These are phyloP conservation scores for Ogataea sp. DNA, from an alignment of 805 yeast genomes.

Conservation along the genomic window DNA sequence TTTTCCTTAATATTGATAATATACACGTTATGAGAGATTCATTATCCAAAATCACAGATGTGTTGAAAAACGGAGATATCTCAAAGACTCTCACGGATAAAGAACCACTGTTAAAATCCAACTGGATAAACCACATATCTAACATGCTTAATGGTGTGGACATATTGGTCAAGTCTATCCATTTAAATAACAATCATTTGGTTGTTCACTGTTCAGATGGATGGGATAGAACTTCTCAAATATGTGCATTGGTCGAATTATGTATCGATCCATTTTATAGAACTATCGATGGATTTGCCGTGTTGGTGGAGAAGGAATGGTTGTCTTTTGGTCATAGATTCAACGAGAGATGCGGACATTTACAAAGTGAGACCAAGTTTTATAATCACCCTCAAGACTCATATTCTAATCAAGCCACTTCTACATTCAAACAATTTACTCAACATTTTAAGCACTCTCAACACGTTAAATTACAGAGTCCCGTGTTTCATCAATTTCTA, in stretches of 20 bases:
- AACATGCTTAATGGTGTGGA: constrained; percentile 70
- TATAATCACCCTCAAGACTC: constrained; percentile 31
- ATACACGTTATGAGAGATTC: constrained; percentile 94
- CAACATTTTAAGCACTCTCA: constrained; percentile 41
- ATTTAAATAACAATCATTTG: constrained; percentile 74
- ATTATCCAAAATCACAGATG: constrained; percentile 50
- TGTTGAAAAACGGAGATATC: constrained; percentile 61
- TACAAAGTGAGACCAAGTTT: constrained; percentile 45
- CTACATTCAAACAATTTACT: constrained; percentile 35
- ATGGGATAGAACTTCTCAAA: constrained; percentile 95
- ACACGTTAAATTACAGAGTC: constrained; percentile 62
- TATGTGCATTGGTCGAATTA: constrained; percentile 73
- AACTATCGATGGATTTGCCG: constrained; percentile 80
- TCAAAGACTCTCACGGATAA: constrained; percentile 39
- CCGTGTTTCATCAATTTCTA: constrained; percentile 88
- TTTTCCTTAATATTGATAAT: constrained; percentile 87
- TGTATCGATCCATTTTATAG: constrained; percentile 88
- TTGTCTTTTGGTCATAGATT: constrained; percentile 89
- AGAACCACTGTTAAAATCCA: constrained; percentile 51
- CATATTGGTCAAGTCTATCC: constrained; percentile 71
- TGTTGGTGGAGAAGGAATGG: constrained; percentile 91
- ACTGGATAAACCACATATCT: constrained; percentile 72
- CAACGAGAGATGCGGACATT: constrained; percentile 73
- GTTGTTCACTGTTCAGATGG: constrained; percentile 96
- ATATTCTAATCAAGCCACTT: constrained; percentile 29